Base-by-base conservation (phyloP, 768 basidiomycete genomes). In the Mycena pura region DNA sequence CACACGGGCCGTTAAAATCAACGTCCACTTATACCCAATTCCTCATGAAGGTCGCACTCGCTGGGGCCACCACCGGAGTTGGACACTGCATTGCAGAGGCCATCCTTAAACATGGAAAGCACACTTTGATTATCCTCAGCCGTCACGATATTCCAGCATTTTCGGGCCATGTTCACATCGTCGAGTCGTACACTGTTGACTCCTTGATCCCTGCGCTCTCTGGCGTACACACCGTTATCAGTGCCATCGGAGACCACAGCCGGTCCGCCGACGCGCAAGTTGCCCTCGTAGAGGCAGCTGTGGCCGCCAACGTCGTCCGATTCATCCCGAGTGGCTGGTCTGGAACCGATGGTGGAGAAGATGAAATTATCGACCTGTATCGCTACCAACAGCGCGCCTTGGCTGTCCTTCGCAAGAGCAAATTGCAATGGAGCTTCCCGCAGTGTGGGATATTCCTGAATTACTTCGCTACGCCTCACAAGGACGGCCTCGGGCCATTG, bases 301-400 rank as follows among this genome's bases (percentile, higher is more conserved):
- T 36, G 2, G 13, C 43, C 22, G 53, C 53, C 27, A 22, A 19
- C 6, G 53, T 46, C 17, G 28, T 22, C 5, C 53, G 53, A 2
- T 55, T 55, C 24, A 8, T 55, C 3, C 53, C 53, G 9, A 55
- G 53, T 32, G 53, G 53, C 6, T 55, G 53, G 53, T 55, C 53
- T 2, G 53, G 29, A 9, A 46, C 44, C 4, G 43, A 45, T 17
- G 53, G 32, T 17, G 53, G 53, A 0, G 7, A 21, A 14, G 32
- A 45, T 14, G 53, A 54, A 14, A 32, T 54, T 11, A 27, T 55
- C n/a, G 53, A 45, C 32, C 53, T 55, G 1, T 55, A 55, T 27
- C 53, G 53, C 43, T 36, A 17, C 53, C 31, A 55, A n/a, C 32
- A 45, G n/a, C 43, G 22, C 32, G 53, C 24, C 6, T 32, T 55